Base-by-base conservation (phyloP, 2,329 filamentous ascomycete species). In the Epichloe scottii region DNA sequence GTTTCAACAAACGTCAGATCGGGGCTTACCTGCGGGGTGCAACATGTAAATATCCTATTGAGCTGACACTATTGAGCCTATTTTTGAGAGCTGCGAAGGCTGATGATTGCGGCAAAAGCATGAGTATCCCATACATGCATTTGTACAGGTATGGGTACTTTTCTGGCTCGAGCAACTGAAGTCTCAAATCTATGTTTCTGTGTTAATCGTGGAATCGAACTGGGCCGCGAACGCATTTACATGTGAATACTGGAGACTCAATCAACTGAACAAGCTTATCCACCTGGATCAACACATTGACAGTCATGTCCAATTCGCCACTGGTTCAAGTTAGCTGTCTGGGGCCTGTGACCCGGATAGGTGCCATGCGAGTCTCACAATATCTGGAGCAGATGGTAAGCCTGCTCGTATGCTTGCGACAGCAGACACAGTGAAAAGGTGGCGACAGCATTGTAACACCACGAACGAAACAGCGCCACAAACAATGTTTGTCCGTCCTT, bases 361-460 rank as follows among this genome's bases (percentile, higher is more conserved):
- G 15, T 40, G 10, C 15, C 26, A n/a, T 5, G 15, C 51, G 12
- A 21, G 12, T 66, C 82, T 61, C 66, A 94, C 87, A 98, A 96
- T 46, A 97, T 93, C 63, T 96, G 90, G 17, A 98, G 74, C 15
- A 98, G 75, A 63, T 97, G 89, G 62, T 97, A 98, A 11, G 93
- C 93, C 64, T 97, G 94, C 64, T 98, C 93, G 63, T 98, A 98
- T 12, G 91, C 93, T 68, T 98, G 93, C 1, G 93, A 93, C 48
- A 98, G 81, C 34, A 98, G 75, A 63, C 93, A 98, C 4, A 98
- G 74, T 3, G 90, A 97, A 68, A 98, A 98, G 0, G 93, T 97
- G 7, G 93, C 91, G 5, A 98, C 94, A 2, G 93, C 90, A 62
- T 98, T 98, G 66, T 96, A 93, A 64, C 93, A 98, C 93, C 93